Evolutionary conservation across 441 rosid genomes (phyloP).

Genomic region (Viola pubescens): DNA sequence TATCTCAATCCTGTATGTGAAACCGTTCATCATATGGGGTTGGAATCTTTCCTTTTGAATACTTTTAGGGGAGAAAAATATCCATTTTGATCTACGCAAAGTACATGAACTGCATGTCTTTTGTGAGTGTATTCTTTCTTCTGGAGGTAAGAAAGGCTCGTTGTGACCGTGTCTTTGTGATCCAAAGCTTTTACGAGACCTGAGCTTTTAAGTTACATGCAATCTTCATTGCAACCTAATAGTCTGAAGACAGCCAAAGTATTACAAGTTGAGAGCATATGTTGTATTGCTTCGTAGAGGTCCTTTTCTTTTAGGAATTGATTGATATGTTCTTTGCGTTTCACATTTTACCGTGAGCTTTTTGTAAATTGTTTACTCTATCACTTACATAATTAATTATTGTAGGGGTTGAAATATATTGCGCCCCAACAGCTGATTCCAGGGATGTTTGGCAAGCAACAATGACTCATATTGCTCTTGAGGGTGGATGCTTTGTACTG

Average conservation of each 20-base stretch:
- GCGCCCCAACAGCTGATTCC: slow-evolving; percentile 96
- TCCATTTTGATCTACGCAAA: too few species aligned
- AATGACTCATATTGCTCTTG: slow-evolving; percentile 87
- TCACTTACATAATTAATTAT: not conserved
- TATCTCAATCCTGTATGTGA: too few species aligned
- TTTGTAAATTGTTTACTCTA: not conserved
- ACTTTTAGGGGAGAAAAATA: too few species aligned
- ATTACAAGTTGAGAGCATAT: not conserved
- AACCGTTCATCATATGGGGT: too few species aligned
- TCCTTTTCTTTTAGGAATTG: not conserved
- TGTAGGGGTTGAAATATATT: slow-evolving; percentile 78
- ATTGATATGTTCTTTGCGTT: slow-evolving; percentile 3
- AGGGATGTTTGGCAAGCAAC: slow-evolving; percentile 78
- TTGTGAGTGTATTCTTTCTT: too few species aligned
- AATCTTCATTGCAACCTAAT: not conserved
- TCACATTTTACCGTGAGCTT: not conserved
- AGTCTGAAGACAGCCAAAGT: not conserved
- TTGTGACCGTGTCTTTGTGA: too few species aligned
- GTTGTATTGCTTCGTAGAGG: not conserved
- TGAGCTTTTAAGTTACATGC: not conserved
- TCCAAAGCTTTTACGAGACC: not conserved
- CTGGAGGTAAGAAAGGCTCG: too few species aligned
- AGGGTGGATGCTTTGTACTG: slow-evolving; percentile 88
- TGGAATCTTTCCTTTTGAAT: too few species aligned
- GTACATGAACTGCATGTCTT: too few species aligned